These are phyloP conservation scores for Thuja plicata DNA, from an alignment of 83 land plant species.

Conservation along the genomic window DNA sequence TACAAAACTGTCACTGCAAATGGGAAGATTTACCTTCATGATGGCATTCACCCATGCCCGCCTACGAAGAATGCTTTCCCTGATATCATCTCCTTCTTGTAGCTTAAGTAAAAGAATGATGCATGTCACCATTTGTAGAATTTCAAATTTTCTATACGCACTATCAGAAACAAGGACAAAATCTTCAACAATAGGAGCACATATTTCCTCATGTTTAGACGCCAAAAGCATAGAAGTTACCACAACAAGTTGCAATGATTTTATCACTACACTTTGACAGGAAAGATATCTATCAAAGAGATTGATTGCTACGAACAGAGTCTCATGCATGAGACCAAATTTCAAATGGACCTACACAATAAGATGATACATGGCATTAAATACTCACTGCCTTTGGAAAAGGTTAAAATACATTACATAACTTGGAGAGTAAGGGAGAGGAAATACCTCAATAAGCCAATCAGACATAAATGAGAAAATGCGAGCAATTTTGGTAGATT, in stretches of 20 bases:
- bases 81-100: background rate
- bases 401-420: background rate
- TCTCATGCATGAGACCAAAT: conserved; percentile 54
- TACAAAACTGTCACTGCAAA: too few relatives aligned
- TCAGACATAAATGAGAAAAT: background rate
- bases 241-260: conserved; percentile 45
- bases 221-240: conserved; percentile 54
- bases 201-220: conserved; percentile 48
- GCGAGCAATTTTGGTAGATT: too few relatives aligned
- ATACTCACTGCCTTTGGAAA: background rate
- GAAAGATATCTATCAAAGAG: conserved; percentile 40
- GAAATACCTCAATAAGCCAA: conserved; percentile 1
- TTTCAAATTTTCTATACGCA: conserved; percentile 41
- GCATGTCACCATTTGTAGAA: conserved; percentile 9
- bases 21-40: background rate
- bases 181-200: conserved; percentile 43
- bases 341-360: conserved; percentile 42
- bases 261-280: conserved; percentile 26
- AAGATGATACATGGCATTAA: background rate
- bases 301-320: too few relatives aligned
- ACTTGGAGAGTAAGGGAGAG: background rate
- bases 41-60: conserved; percentile 19
- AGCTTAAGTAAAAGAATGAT: conserved; percentile 4
- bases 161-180: conserved; percentile 40
- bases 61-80: conserved; percentile 10